Percentiles rank a stretch among this genome's conserved stretches.
Conservation (phyloP, 2,329 filamentous ascomycete species). For the Clathrospora elynae region DNA sequence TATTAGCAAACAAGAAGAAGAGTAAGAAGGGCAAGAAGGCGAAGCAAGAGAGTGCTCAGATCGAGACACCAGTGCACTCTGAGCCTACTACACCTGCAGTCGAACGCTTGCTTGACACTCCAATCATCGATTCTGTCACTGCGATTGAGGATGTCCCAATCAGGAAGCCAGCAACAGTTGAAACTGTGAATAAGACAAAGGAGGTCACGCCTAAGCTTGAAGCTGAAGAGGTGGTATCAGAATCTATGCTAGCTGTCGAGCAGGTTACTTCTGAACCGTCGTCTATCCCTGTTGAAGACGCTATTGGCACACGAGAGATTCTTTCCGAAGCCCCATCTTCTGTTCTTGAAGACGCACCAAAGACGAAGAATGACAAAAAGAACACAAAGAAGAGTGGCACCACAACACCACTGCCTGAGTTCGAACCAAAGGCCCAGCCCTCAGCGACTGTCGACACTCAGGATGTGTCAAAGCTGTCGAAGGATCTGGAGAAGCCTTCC, state of each 20-base stretch:
- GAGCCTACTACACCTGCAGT: constrained; percentile 8
- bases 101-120: constrained; percentile 11
- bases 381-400: constrained; percentile 23
- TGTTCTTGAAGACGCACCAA: constrained; percentile 14
- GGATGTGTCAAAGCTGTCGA: background rate
- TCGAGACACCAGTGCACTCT: constrained; percentile 12
- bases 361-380: constrained; percentile 34
- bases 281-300: background rate
- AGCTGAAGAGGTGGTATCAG: background rate
- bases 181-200: background rate
- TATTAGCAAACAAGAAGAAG: constrained; percentile 30
- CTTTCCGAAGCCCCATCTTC: background rate
- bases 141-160: background rate
- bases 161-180: constrained; percentile 1
- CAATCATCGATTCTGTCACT: background rate
- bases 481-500: background rate
- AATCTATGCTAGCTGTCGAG: constrained; percentile 1
- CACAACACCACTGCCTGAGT: constrained; percentile 13
- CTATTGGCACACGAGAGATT: background rate
- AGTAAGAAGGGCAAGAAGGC: constrained; percentile 37
- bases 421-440: constrained; percentile 1
- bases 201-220: background rate
- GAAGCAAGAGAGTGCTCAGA: constrained; percentile 26
- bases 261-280: background rate
- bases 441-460: constrained; percentile 2